Evolutionary conservation across 1,284 basidiomycete genomes (phyloP), one percentile per base, ranked within the genome.

Genomic region (Earliella scabrosa): DNA sequence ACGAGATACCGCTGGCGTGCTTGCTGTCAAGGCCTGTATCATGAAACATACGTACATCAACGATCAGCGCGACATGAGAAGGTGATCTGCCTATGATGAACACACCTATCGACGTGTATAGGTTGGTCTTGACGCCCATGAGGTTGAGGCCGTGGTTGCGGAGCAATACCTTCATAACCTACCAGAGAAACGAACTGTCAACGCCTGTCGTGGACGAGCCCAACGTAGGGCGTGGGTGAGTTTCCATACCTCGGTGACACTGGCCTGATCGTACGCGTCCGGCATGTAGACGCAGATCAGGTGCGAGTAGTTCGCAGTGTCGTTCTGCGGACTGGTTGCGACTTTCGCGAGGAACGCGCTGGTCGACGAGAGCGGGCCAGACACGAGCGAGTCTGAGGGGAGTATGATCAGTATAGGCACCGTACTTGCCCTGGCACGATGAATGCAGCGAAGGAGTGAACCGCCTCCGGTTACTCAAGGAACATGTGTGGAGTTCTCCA

Each of bases 251-350:
- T 82, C 76, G 6, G 75, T 80, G 2, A 86, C 83, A 31, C 73
- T 73, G 34, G 74, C 74, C 66, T 86, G 83, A 67, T 90, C 80
- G 65, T 86, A 88, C 13, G 87, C 82, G 66, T 90, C 73, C 6
- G 88, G 87, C 21, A 90, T 68, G 64, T 90, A 90, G n/a, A 90
- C 62, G 61, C 86, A 89, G 26, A 90, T 80, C 31, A 89, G 70
- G 66, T 89, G 87, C 57, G 82, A 83, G 56, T 82, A 70, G 44
- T 81, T 77, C 14, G 80, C 68, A 8, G 59, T 75, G 45, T 82
- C 80, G 48, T 73, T 70, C 49, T 73, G 69, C 0, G 84, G 81
- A 24, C 77, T 82, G 3, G 88, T 90, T 1, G 88, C 75, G 4
- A 88, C 88, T 68, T 90, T 90, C 3, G 82, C 78, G 29, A 75